Base-by-base conservation (phyloP, 2,329 filamentous ascomycete species). In the Apiospora koreana region DNA sequence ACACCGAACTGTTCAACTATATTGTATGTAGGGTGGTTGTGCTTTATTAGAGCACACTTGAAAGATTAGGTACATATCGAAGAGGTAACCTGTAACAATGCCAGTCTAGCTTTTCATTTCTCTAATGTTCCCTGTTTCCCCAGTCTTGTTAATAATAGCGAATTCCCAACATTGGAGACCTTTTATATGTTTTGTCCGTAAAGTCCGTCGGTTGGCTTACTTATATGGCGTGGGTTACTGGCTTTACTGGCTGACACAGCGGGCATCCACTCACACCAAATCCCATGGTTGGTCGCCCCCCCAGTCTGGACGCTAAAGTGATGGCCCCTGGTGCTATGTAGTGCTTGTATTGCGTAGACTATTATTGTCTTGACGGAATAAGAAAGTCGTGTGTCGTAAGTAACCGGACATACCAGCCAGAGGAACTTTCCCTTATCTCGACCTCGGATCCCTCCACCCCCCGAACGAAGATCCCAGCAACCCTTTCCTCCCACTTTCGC, bases 291-390 rank as follows among this genome's bases (percentile, higher is more conserved):
- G 21, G n/a, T 16, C 41, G 41, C 41, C 12, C 48, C 48, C 48
- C 50, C 50, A 58, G 50, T 58, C 50, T 8, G 16, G 50, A 31
- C 50, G 50, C 50, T 58, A 58, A 35, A 58, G 50, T 35, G 50
- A 31, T 21, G 18, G 18, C 50, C 48, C 48, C 48, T 64, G n/a
- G 58, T 42, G 14, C 23, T 23, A n/a, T 18, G 28, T 64, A 38
- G 21, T 23, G 46, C 46, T 25, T 58, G 50, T 68, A 68, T 70
- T 64, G 69, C 65, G 69, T 67, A 68, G 65, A 58, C 64, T 67
- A 67, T 35, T 67, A 67, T 35, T 67, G 62, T 65, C 42, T 65
- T 45, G 42, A 50, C 23, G 41, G 38, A 62, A 62, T 58, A 31
- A 58, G 50, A 58, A 31, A 58, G 50, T 31, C 50, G 48, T 31